Percentiles rank a stretch among this genome's conserved stretches.
These are phyloP conservation scores for Linnemannia schmuckeri DNA, from an alignment of 192 early-diverging fungal species.

Conservation along the genomic window DNA sequence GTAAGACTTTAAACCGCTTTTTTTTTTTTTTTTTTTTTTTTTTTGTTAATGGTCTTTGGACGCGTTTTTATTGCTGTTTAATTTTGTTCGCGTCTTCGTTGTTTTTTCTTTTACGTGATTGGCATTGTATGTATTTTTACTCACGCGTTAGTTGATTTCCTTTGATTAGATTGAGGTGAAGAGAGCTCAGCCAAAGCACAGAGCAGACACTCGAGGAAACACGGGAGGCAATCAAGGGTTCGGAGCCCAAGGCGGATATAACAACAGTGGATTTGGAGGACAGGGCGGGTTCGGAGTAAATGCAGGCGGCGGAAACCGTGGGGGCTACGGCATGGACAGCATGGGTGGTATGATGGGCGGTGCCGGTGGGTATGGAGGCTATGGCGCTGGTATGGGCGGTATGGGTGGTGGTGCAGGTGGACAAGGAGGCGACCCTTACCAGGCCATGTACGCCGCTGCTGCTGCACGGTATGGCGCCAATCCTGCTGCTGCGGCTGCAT, in stretches of 20 bases:
- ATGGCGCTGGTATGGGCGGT: slow-evolving; percentile 20
- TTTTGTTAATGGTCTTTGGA: too few relatives aligned
- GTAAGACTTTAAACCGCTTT: slow-evolving; percentile 56
- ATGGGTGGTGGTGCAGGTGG: slow-evolving; percentile 43
- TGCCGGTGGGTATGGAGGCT: slow-evolving; percentile 39
- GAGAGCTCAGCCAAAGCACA: slow-evolving; percentile 77
- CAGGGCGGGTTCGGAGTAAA: slow-evolving; percentile 47
- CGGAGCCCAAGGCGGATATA: slow-evolving; percentile 33
- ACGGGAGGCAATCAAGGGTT: slow-evolving; percentile 48
- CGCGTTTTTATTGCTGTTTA: too few relatives aligned
- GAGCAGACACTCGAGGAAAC: slow-evolving; percentile 38
- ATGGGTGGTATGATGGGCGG: slow-evolving; percentile 50
- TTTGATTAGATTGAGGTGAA: slow-evolving; percentile 74
- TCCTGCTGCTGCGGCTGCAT: slow-evolving; percentile 46
- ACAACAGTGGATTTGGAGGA: slow-evolving; percentile 30
- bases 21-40: slow-evolving; percentile 24
- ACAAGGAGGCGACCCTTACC: slow-evolving; percentile 53
- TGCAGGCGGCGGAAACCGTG: slow-evolving; percentile 54
- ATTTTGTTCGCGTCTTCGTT: too few relatives aligned
- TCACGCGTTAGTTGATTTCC: background rate
- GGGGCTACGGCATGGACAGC: slow-evolving; percentile 28
- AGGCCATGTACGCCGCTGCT: slow-evolving; percentile 46
- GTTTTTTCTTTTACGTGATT: background rate
- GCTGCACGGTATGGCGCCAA: slow-evolving; percentile 48
- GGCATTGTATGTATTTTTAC: background rate